Conservation (phyloP, 371 early-diverging fungal genomes). For the Dichotomocladium elegans region DNA sequence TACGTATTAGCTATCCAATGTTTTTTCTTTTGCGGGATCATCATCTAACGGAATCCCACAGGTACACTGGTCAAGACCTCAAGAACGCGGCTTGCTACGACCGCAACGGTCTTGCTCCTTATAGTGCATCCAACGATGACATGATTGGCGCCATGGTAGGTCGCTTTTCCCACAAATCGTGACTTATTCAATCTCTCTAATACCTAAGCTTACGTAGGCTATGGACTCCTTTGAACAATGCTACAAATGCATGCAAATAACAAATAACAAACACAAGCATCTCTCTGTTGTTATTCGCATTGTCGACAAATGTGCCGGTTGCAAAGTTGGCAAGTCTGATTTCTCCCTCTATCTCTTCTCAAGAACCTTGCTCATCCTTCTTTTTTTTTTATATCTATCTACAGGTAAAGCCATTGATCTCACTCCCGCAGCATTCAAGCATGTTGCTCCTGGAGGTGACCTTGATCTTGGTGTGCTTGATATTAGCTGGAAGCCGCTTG, state of each 20-base stretch:
- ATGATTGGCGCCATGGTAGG: constrained; percentile 52
- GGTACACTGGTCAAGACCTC: constrained; percentile 46
- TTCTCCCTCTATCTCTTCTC: neutral
- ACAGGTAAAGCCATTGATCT: constrained; percentile 38
- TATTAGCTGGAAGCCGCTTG: constrained; percentile 37
- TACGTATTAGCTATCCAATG: constrained; percentile 7
- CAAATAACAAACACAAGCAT: constrained; percentile 36
- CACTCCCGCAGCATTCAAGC: constrained; percentile 39
- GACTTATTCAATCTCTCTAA: too few relatives aligned
- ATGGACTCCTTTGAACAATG: constrained; percentile 46
- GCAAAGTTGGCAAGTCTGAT: constrained; percentile 26
- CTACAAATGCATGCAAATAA: constrained; percentile 51
- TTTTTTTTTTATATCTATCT: neutral
- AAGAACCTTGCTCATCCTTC: neutral
- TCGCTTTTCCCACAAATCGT: neutral
- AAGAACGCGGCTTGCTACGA: constrained; percentile 51
- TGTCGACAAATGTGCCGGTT: constrained; percentile 49
- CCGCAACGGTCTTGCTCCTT: constrained; percentile 38
- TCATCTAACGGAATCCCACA: constrained; percentile 1
- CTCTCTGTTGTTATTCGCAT: constrained; percentile 34
- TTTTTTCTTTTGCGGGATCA: neutral
- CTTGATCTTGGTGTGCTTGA: constrained; percentile 40
- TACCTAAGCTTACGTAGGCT: too few relatives aligned
- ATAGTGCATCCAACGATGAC: constrained; percentile 30
- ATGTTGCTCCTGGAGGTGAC: constrained; percentile 29